These are phyloP conservation scores for Eimeria praecox DNA, from an alignment of 169 alveolate genomes.

Conservation along the genomic window DNA sequence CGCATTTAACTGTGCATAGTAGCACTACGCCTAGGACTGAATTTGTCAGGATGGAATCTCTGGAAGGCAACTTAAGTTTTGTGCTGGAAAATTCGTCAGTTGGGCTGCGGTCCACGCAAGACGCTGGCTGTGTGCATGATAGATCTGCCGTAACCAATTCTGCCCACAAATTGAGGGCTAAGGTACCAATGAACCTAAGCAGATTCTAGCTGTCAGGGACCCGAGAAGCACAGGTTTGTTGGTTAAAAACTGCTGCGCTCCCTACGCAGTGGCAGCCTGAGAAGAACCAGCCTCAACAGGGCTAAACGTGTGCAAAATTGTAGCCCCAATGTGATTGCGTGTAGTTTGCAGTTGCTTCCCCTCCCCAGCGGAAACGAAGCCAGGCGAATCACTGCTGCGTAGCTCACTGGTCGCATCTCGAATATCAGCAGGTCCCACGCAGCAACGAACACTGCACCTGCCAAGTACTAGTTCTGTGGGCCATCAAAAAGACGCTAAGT, in stretches of 20 bases:
- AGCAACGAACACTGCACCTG: not conserved
- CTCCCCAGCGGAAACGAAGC: not conserved
- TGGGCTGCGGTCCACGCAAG: not conserved
- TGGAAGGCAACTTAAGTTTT: no score
- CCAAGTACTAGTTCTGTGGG: not conserved
- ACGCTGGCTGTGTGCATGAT: not conserved
- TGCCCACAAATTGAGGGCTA: no score
- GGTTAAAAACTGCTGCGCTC: not conserved
- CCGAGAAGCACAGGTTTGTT: not conserved
- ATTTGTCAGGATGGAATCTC: not conserved
- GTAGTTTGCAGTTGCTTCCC: not conserved
- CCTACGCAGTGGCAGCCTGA: not conserved
- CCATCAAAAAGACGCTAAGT: not conserved
- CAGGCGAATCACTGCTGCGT: not conserved
- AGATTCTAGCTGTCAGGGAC: not conserved
- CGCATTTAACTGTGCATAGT: not conserved
- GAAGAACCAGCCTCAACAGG: not conserved
- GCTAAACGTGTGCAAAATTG: not conserved
- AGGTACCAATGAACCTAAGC: not conserved
- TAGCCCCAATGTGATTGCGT: no score
- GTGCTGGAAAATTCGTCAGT: not conserved
- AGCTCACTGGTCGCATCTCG: not conserved
- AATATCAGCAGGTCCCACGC: not conserved
- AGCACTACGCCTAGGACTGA: no score
- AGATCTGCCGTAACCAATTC: not conserved